Conservation (phyloP, 306 rosid species). For the Castanea sativa region DNA sequence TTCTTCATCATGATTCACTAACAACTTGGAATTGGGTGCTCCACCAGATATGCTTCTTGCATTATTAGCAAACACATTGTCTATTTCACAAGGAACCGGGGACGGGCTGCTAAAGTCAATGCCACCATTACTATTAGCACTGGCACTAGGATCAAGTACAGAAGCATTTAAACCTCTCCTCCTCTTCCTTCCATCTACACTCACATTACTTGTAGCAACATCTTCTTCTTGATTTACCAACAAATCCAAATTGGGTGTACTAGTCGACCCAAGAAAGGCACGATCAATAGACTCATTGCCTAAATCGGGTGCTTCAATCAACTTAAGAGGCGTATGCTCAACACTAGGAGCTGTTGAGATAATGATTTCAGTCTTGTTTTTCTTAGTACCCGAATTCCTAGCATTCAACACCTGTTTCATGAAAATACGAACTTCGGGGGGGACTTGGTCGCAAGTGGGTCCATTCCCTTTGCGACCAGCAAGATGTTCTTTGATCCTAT, state of each 20-base stretch:
- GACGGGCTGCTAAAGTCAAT: neutral
- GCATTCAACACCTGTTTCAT: conserved; percentile 79
- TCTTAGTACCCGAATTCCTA: conserved; percentile 61
- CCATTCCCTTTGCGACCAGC: conserved; percentile 93
- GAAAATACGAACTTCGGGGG: conserved; percentile 58
- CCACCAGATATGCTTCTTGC: conserved; percentile 40
- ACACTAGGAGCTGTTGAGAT: neutral
- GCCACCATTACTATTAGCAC: neutral
- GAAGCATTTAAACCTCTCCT: neutral
- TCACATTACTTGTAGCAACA: conserved; percentile 7
- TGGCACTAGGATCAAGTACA: conserved; percentile 10
- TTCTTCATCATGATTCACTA: conserved; percentile 49
- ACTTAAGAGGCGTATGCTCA: neutral
- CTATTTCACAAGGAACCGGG: conserved; percentile 40
- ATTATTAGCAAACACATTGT: conserved; percentile 28
- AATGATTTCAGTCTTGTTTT: conserved; percentile 59
- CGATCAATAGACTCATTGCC: neutral
- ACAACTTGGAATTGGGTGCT: conserved; percentile 30
- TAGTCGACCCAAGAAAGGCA: neutral
- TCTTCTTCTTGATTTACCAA: conserved; percentile 12
- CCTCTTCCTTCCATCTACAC: conserved; percentile 14
- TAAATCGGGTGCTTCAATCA: neutral
- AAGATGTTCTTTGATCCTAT: conserved; percentile 93
- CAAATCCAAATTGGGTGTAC: neutral
- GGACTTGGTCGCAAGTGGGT: conserved; percentile 70